Evolutionary conservation across 1,284 basidiomycete genomes (phyloP).

Genomic region (Flammula alnicola): DNA sequence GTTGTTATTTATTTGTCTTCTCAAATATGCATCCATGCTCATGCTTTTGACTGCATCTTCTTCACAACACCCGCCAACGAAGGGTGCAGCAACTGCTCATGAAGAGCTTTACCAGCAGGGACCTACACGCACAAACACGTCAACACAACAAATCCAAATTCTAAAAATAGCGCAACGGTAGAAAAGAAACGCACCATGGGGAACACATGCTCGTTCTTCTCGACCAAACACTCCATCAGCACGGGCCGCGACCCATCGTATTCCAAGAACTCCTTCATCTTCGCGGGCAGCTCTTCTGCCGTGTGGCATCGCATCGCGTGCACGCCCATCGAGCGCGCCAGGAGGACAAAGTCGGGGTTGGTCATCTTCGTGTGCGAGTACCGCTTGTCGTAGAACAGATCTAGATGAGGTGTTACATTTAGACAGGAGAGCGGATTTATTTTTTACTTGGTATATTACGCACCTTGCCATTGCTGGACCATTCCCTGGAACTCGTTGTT

Average conservation of each 20-base stretch:
- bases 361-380: conserved; percentile 95
- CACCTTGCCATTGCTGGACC: conserved; percentile 98
- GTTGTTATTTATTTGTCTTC: neutral
- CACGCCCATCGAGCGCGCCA: conserved; percentile 90
- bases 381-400: conserved; percentile 93
- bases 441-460: too few relatives aligned
- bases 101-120: conserved; percentile 85
- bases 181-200: conserved; percentile 70
- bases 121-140: conserved; percentile 39
- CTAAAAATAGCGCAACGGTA: conserved; percentile 23
- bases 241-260: conserved; percentile 89
- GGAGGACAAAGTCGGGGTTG: conserved; percentile 92
- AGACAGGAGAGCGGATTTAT: conserved; percentile 2
- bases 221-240: conserved; percentile 89
- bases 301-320: conserved; percentile 84
- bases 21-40: conserved; percentile 8
- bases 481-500: conserved; percentile 99
- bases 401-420: conserved; percentile 45
- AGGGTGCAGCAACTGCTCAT: conserved; percentile 83
- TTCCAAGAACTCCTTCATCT: conserved; percentile 99
- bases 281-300: conserved; percentile 81
- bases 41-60: conserved; percentile 21
- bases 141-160: conserved; percentile 17
- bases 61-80: conserved; percentile 32
- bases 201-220: conserved; percentile 92